Evolutionary conservation across 2,329 filamentous ascomycete species (phyloP).

Genomic region (Fusarium stilboides): DNA sequence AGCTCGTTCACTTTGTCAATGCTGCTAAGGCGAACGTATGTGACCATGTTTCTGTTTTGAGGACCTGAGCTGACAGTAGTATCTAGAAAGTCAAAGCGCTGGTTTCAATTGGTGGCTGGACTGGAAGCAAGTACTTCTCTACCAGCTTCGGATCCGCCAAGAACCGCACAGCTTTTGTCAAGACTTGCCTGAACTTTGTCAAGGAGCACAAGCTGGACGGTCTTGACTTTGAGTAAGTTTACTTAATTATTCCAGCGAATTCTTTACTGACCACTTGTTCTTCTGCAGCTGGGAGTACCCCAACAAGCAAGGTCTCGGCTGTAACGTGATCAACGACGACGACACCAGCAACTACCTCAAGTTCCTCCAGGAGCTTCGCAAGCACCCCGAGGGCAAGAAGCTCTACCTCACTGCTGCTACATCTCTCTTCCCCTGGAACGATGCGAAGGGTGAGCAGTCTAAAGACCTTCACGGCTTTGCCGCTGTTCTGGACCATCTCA

Average conservation of each 20-base stretch:
- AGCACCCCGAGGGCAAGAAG: slow-evolving; percentile 29
- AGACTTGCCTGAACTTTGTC: slow-evolving; percentile 29
- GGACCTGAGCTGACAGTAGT: background rate
- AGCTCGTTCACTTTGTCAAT: slow-evolving; percentile 30
- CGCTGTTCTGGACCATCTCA: slow-evolving; percentile 40
- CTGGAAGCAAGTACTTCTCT: slow-evolving; percentile 37
- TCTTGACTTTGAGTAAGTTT: slow-evolving; percentile 41
- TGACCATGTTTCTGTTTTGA: background rate
- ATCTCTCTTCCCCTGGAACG: slow-evolving; percentile 41
- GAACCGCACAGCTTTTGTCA: slow-evolving; percentile 41
- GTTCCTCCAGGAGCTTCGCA: slow-evolving; percentile 39
- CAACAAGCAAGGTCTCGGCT: slow-evolving; percentile 43
- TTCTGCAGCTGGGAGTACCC: slow-evolving; percentile 42
- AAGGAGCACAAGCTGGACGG: slow-evolving; percentile 37
- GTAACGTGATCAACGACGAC: slow-evolving; percentile 40
- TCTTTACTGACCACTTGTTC: background rate
- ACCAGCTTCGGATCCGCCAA: slow-evolving; percentile 32
- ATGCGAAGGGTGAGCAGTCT: slow-evolving; percentile 24
- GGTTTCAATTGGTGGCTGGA: slow-evolving; percentile 41
- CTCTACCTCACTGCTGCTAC: slow-evolving; percentile 39
- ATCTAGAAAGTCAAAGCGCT: slow-evolving; percentile 37
- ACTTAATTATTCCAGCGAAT: background rate
- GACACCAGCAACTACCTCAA: slow-evolving; percentile 41
- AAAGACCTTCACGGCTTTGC: slow-evolving; percentile 37
- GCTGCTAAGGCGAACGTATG: slow-evolving; percentile 38